Evolutionary conservation across 352 stramenopile genomes (phyloP), one percentile per base, ranked within the genome.

Genomic region (Globisporangium uncinulatum): DNA sequence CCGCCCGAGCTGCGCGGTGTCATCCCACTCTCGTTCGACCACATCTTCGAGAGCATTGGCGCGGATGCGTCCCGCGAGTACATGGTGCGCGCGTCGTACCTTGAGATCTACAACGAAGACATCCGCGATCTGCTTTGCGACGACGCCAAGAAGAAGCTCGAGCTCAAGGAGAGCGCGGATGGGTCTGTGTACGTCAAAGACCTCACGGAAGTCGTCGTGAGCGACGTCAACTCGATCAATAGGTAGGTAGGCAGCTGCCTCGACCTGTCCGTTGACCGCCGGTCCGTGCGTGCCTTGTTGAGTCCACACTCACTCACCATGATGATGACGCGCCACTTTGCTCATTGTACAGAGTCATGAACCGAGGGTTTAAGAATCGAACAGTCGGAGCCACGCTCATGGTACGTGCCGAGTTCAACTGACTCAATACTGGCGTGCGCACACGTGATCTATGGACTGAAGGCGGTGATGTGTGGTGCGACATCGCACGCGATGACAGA

Each of bases 51-150:
- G 39, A 90, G 79, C 19, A 93, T 95, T 53, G 74, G 75, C 42
- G 69, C 81, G 20, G 81, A 94, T 42, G 69, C 69, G 9, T 74
- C 63, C 6, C 67, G 71, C 10, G 82, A 94, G 52, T 91, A 94
- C 59, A 92, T 91, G 84, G 80, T 91, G 7, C 76, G 84, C 51
- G 84, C 79, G 37, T 97, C 87, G 47, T 98, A 97, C 66, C 71
- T 98, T 20, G 93, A 98, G 63, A 97, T 98, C 50, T 98, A 98
- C 79, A 98, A 98, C 58, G 93, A 98, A 56, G 87, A 95, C 54
- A 96, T 98, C 50, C 77, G 85, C 20, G 94, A 98, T 63, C 63
- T 98, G 15, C 74, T 98, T 10, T 63, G 52, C 11, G 81, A 97
- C 47, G 75, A 88, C 65, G 46, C 73, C 20, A 86, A 93, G 67